Percentiles rank a stretch among this genome's conserved stretches.
phyloP scores from a whole-genome alignment of 768 basidiomycete genomes.

The Lactarius psammicola region DNA sequence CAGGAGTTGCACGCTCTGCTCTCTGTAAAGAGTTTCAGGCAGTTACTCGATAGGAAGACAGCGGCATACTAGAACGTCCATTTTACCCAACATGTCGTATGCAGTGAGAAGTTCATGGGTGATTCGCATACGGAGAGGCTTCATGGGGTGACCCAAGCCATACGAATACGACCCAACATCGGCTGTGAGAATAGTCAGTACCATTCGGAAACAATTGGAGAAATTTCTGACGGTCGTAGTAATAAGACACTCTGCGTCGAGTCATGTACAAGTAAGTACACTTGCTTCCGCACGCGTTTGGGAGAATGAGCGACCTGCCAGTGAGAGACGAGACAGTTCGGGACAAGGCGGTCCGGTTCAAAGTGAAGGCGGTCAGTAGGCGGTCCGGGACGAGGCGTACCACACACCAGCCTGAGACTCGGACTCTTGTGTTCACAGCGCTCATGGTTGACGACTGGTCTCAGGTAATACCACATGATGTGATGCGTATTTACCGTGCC shows the following conservation, averaged over 20 bases:
- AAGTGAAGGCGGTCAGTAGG: not conserved
- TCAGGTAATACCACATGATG: conserved; percentile 46
- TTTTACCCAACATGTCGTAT: conserved; percentile 91
- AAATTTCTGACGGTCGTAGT: conserved; percentile 60
- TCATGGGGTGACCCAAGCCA: conserved; percentile 90
- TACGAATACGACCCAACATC: conserved; percentile 79
- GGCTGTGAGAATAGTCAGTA: conserved; percentile 39
- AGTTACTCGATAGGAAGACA: not conserved
- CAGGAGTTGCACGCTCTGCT: conserved; percentile 38
- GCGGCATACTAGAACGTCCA: conserved; percentile 80
- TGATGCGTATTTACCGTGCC: conserved; percentile 82
- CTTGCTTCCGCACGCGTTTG: not conserved
- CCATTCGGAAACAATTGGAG: not conserved
- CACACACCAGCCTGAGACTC: no score
- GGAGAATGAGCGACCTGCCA: not conserved
- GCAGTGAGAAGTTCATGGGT: conserved; percentile 89
- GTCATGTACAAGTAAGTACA: conserved; percentile 46
- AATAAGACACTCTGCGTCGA: conserved; percentile 73
- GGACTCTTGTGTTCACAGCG: not conserved
- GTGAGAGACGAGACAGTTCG: not conserved
- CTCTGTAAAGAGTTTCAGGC: conserved; percentile 30
- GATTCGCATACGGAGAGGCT: conserved; percentile 92
- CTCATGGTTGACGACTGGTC: conserved; percentile 29
- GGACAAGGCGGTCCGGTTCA: conserved; percentile 5
- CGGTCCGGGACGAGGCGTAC: conserved; percentile 1